Percentiles rank a stretch among this genome's conserved stretches.
These are phyloP conservation scores for Lolium rigidum DNA, from an alignment of 176 grass and related monocot species.

Conservation along the genomic window DNA sequence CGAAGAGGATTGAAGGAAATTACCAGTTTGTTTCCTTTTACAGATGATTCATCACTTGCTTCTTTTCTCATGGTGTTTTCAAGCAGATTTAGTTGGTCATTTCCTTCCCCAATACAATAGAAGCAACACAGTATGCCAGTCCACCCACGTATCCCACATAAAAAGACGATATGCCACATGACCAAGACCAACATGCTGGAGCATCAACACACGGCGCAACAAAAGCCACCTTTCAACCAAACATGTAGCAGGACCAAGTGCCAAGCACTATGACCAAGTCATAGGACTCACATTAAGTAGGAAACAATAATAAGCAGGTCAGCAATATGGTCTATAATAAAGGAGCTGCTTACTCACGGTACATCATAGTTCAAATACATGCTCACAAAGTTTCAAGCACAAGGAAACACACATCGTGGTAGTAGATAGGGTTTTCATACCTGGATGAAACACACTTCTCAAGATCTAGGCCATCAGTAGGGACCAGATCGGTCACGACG, in stretches of 20 bases:
- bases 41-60: slow-evolving; percentile 19
- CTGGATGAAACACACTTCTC: slow-evolving; percentile 54
- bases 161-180: slow-evolving; percentile 19
- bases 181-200: slow-evolving; percentile 21
- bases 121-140: slow-evolving; percentile 34
- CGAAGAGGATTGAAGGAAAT: slow-evolving; percentile 24
- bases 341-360: slow-evolving; percentile 50
- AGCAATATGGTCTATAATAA: slow-evolving; percentile 55
- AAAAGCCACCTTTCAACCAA: slow-evolving; percentile 49
- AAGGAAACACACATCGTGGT: slow-evolving; percentile 35
- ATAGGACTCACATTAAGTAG: slow-evolving; percentile 56
- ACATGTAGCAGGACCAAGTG: slow-evolving; percentile 37
- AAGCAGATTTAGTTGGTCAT: slow-evolving; percentile 21
- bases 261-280: slow-evolving; percentile 54
- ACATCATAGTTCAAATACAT: slow-evolving; percentile 48
- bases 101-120: slow-evolving; percentile 43
- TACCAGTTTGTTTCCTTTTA: slow-evolving; percentile 50
- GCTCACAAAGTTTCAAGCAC: slow-evolving; percentile 42
- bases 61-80: neutral
- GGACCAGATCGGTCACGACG: slow-evolving; percentile 74
- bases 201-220: slow-evolving; percentile 33
- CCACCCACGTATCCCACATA: slow-evolving; percentile 33
- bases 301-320: slow-evolving; percentile 55
- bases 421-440: slow-evolving; percentile 54
- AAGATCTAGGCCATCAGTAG: slow-evolving; percentile 51